Evolutionary conservation across 371 early-diverging fungal species (phyloP).

Genomic region (Coemansia sp.): DNA sequence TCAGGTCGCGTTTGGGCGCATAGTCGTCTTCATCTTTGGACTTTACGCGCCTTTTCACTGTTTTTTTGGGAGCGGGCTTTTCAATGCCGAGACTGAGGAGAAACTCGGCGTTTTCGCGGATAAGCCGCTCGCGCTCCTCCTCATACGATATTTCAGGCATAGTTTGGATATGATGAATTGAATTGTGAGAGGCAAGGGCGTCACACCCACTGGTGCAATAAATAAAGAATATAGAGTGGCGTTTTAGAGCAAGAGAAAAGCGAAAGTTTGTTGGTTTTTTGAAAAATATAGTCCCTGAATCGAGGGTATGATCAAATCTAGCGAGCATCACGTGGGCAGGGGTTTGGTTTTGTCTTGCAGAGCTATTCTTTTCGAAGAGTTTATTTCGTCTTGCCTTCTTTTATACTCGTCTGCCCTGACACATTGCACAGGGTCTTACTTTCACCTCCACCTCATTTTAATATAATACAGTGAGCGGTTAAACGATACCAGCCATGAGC

Average conservation of each 20-base stretch:
- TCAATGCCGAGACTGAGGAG: constrained; percentile 28
- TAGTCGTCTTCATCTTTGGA: constrained; percentile 15
- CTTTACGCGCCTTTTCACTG: constrained; percentile 3
- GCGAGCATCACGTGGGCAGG: neutral
- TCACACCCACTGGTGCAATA: neutral
- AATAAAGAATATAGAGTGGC: neutral
- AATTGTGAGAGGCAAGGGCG: neutral
- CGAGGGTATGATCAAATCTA: neutral
- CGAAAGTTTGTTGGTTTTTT: neutral
- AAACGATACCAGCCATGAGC: neutral
- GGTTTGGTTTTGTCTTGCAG: neutral
- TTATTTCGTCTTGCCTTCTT: neutral
- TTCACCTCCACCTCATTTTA: neutral
- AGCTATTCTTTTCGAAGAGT: neutral
- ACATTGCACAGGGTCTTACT: neutral
- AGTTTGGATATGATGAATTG: neutral
- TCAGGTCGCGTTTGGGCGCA: constrained; percentile 13
- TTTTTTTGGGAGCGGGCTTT: neutral
- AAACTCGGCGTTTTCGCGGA: constrained; percentile 41
- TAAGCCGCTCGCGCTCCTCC: constrained; percentile 32
- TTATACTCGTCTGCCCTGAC: neutral
- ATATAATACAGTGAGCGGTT: neutral
- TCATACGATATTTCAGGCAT: constrained; percentile 17
- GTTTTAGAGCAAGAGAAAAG: neutral
- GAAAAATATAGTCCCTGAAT: neutral